Conservation (phyloP, 2,329 filamentous ascomycete genomes). For the Dothidotthia symphoricarpi region DNA sequence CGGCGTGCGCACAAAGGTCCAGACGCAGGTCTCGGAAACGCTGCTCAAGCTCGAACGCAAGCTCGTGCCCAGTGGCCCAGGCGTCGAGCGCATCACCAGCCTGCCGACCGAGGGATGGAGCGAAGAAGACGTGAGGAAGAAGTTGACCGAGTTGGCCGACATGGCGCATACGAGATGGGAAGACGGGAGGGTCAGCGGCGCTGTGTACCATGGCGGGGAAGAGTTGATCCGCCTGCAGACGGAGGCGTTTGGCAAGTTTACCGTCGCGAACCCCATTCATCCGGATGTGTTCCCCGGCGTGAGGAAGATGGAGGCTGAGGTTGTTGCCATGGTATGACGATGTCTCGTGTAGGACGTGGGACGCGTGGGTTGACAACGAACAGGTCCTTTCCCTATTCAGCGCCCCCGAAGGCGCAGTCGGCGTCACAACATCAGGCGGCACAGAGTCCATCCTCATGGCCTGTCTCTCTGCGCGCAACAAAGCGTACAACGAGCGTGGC, state of each 20-base stretch:
- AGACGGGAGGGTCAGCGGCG: slow-evolving; percentile 88
- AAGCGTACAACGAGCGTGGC: slow-evolving; percentile 79
- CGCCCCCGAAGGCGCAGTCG: slow-evolving; percentile 78
- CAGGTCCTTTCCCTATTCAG: slow-evolving; percentile 77
- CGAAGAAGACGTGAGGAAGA: slow-evolving; percentile 72
- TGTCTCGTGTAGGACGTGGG: background rate
- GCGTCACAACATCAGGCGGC: slow-evolving; percentile 87
- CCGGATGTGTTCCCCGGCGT: slow-evolving; percentile 98
- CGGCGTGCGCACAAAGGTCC: slow-evolving; percentile 80
- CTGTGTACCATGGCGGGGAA: slow-evolving; percentile 91
- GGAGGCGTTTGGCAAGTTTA: slow-evolving; percentile 91
- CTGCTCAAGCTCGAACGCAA: slow-evolving; percentile 79
- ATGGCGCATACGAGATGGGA: slow-evolving; percentile 98
- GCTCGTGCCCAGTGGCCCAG: slow-evolving; percentile 71
- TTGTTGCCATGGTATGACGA: slow-evolving; percentile 86
- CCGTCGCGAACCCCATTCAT: slow-evolving; percentile 93
- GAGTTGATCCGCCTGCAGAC: slow-evolving; percentile 80
- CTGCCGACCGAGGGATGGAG: slow-evolving; percentile 83
- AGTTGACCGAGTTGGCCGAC: slow-evolving; percentile 72
- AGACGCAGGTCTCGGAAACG: slow-evolving; percentile 77
- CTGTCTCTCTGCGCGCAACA: slow-evolving; percentile 84
- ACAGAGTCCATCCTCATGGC: slow-evolving; percentile 98
- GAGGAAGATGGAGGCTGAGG: slow-evolving; percentile 97
- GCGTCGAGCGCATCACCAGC: slow-evolving; percentile 68
- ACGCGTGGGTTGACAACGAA: slow-evolving; percentile 4